These are phyloP conservation scores for Hylodesmum podocarpum DNA, from an alignment of 306 rosid species.

Conservation along the genomic window DNA sequence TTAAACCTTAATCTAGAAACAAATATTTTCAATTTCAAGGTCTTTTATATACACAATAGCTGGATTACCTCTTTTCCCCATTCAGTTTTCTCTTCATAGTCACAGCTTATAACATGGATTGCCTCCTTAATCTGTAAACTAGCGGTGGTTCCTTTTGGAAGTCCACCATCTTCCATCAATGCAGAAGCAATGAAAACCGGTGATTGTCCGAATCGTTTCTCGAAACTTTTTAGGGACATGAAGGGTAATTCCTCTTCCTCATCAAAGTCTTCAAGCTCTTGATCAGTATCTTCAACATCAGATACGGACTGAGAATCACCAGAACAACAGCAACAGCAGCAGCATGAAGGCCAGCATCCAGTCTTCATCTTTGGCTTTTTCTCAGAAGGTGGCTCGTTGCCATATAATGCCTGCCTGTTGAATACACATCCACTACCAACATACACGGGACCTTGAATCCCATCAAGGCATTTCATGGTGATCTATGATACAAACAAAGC, in stretches of 20 bases:
- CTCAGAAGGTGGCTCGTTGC: conserved; percentile 76
- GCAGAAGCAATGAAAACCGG: conserved; percentile 89
- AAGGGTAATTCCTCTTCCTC: conserved; percentile 76
- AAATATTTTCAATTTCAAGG: background rate
- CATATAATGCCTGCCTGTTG: conserved; percentile 88
- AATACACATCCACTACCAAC: conserved; percentile 95
- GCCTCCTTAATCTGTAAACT: conserved; percentile 78
- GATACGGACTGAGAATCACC: conserved; percentile 49
- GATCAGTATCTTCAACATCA: conserved; percentile 72
- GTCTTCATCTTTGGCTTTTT: conserved; percentile 70
- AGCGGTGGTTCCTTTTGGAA: conserved; percentile 68
- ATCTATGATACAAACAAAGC: conserved; percentile 44
- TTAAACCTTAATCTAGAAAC: too few relatives aligned
- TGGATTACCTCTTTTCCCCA: conserved; percentile 94
- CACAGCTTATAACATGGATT: conserved; percentile 89
- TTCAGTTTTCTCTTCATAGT: conserved; percentile 94
- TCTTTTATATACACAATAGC: background rate
- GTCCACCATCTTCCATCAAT: conserved; percentile 82
- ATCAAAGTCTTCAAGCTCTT: conserved; percentile 72
- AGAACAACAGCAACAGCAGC: conserved; percentile 26
- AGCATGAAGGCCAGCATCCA: conserved; percentile 55
- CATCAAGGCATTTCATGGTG: conserved; percentile 96
- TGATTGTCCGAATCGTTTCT: conserved; percentile 82
- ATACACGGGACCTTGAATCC: conserved; percentile 96
- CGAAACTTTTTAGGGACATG: conserved; percentile 66